These are phyloP conservation scores for Neurospora sp. DNA, from an alignment of 495 filamentous ascomycete species.

Conservation along the genomic window DNA sequence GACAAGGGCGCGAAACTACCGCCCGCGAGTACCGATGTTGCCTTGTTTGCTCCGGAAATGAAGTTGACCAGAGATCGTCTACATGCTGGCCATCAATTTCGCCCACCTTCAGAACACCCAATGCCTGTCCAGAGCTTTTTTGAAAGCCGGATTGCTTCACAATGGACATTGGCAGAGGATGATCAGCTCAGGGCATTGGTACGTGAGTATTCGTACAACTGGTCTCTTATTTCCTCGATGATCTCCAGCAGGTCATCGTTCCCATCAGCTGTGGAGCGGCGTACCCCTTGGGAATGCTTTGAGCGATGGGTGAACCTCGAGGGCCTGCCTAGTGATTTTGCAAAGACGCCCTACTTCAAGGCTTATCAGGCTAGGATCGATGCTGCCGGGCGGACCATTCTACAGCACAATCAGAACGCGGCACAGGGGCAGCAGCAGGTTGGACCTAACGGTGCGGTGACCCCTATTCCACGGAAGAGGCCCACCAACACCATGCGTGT, in stretches of 20 bases:
- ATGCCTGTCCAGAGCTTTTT: slow-evolving; percentile 89
- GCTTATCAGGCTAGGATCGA: slow-evolving; percentile 74
- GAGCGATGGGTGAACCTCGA: slow-evolving; percentile 90
- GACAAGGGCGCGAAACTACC: slow-evolving; percentile 36
- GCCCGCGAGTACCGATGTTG: slow-evolving; percentile 68
- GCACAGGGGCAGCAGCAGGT: slow-evolving; percentile 44
- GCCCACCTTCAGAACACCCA: slow-evolving; percentile 77
- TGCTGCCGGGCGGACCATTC: slow-evolving; percentile 55
- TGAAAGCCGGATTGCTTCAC: slow-evolving; percentile 71
- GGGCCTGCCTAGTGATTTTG: slow-evolving; percentile 81
- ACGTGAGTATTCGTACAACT: slow-evolving; percentile 91
- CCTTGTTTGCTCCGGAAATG: slow-evolving; percentile 82
- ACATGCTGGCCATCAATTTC: slow-evolving; percentile 84
- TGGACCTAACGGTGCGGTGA: slow-evolving; percentile 45
- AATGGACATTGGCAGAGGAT: slow-evolving; percentile 85
- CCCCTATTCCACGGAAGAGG: slow-evolving; percentile 47
- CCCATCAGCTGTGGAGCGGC: slow-evolving; percentile 72
- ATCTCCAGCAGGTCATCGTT: slow-evolving; percentile 63
- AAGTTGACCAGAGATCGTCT: slow-evolving; percentile 82
- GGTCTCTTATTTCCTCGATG: slow-evolving; percentile 80
- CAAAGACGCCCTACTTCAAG: slow-evolving; percentile 85
- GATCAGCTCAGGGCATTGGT: slow-evolving; percentile 77
- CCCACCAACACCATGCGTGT: slow-evolving; percentile 67
- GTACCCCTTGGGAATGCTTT: slow-evolving; percentile 98
- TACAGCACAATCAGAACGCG: slow-evolving; percentile 49